Conservation (phyloP, 768 basidiomycete genomes). For the Kwoniella sp. region DNA sequence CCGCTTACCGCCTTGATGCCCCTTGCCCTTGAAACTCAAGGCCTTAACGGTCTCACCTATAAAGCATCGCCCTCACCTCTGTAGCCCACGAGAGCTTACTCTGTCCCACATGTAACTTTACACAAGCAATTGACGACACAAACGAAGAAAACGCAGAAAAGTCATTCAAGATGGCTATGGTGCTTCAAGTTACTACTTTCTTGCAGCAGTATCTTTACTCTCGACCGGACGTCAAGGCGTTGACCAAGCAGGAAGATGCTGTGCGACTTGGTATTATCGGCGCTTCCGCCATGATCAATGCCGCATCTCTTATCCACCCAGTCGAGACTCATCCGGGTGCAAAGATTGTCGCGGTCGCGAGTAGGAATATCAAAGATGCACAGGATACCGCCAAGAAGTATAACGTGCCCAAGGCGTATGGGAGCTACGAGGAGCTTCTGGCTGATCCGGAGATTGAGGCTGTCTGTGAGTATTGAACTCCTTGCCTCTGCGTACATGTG, state of each 20-base stretch:
- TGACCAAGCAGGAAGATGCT: slow-evolving; percentile 7
- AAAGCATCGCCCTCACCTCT: background rate
- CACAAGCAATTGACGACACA: too few species aligned
- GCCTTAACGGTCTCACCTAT: too few species aligned
- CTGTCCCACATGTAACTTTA: background rate
- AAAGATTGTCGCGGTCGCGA: slow-evolving; percentile 12
- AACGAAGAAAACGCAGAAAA: background rate
- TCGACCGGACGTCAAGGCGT: slow-evolving; percentile 12
- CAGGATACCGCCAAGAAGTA: slow-evolving; percentile 13
- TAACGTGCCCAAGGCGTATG: slow-evolving; percentile 9
- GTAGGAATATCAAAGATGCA: slow-evolving; percentile 11
- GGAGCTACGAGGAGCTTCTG: slow-evolving; percentile 16
- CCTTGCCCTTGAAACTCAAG: too few species aligned
- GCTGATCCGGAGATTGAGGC: slow-evolving; percentile 17
- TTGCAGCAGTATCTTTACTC: slow-evolving; percentile 15
- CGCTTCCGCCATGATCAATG: slow-evolving; percentile 17
- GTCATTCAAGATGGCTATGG: slow-evolving; percentile 17
- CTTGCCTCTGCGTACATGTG: too few species aligned
- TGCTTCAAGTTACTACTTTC: slow-evolving; percentile 18
- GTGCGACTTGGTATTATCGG: slow-evolving; percentile 12
- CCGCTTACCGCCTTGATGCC: too few species aligned
- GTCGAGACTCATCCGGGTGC: slow-evolving; percentile 16
- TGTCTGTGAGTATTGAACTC: slow-evolving; percentile 8
- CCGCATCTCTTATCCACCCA: slow-evolving; percentile 15
- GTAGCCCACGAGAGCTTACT: background rate